Evolutionary conservation across 805 yeast genomes (phyloP).

Genomic region (Myxozyma kluyveri): DNA sequence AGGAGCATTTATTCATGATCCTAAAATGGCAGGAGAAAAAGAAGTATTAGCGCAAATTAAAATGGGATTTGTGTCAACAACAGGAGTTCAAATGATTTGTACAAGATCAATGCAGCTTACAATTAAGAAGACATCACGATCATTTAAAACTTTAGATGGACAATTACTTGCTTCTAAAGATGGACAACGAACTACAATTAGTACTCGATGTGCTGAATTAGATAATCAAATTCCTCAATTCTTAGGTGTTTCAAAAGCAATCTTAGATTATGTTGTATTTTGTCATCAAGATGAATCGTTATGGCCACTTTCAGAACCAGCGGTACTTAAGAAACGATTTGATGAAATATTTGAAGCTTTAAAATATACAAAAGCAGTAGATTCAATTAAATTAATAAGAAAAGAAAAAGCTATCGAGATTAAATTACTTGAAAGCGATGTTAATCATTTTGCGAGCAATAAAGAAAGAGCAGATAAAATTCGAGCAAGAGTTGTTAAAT

Average conservation of each 20-base stretch:
- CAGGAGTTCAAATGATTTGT: slow-evolving; percentile 74
- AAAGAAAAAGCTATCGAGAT: slow-evolving; percentile 77
- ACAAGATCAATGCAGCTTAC: slow-evolving; percentile 79
- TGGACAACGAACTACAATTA: slow-evolving; percentile 70
- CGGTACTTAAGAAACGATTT: slow-evolving; percentile 81
- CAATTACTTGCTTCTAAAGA: slow-evolving; percentile 61
- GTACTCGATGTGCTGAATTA: slow-evolving; percentile 79
- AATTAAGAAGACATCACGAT: slow-evolving; percentile 57
- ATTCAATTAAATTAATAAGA: slow-evolving; percentile 66
- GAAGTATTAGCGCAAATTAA: slow-evolving; percentile 88
- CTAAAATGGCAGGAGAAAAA: slow-evolving; percentile 54
- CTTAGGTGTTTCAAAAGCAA: slow-evolving; percentile 83
- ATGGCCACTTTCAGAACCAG: slow-evolving; percentile 95
- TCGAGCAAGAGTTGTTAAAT: slow-evolving; percentile 45
- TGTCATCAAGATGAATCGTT: slow-evolving; percentile 96
- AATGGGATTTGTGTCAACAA: slow-evolving; percentile 72
- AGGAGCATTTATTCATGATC: slow-evolving; percentile 95
- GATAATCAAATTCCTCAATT: slow-evolving; percentile 77
- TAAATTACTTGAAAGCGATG: slow-evolving; percentile 72
- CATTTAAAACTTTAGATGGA: slow-evolving; percentile 90
- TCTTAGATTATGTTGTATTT: slow-evolving; percentile 87
- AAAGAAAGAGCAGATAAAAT: slow-evolving; percentile 66
- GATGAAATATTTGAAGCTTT: slow-evolving; percentile 96
- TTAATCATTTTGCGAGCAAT: slow-evolving; percentile 71
- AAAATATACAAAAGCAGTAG: slow-evolving; percentile 87